phyloP scores from a whole-genome alignment of 2,329 filamentous ascomycete genomes.

The Fragosphaeria purpurea region DNA sequence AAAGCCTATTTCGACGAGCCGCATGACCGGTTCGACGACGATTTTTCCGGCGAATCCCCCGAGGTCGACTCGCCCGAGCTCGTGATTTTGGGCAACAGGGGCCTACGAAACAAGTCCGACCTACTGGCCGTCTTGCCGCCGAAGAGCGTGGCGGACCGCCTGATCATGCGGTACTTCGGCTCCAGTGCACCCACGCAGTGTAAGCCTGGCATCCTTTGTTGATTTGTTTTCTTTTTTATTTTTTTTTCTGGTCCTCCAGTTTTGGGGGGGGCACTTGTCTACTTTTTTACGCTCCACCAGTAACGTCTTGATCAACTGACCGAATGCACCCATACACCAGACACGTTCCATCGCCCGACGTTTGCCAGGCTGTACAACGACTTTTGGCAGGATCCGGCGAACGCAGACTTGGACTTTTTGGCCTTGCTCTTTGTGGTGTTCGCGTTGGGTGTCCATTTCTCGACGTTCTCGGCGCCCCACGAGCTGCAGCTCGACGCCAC shows the following conservation, averaged over 20 bases:
- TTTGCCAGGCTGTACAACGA: constrained; percentile 13
- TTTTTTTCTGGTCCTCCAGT: neutral
- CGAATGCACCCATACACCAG: constrained; percentile 19
- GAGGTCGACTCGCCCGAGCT: constrained; percentile 31
- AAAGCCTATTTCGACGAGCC: constrained; percentile 47
- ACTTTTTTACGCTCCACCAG: neutral
- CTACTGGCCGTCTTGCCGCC: constrained; percentile 39
- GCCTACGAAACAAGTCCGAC: constrained; percentile 32
- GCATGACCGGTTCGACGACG: constrained; percentile 24
- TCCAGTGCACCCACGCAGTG: constrained; percentile 42
- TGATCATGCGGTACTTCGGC: constrained; percentile 44
- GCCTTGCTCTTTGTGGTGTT: constrained; percentile 24
- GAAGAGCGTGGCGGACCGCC: constrained; percentile 34
- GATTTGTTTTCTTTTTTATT: neutral
- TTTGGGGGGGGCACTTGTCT: neutral
- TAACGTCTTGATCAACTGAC: too few relatives aligned
- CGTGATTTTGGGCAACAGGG: constrained; percentile 26
- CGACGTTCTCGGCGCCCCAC: constrained; percentile 31
- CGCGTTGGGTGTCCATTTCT: constrained; percentile 29
- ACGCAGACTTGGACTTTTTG: constrained; percentile 17
- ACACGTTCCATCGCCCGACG: constrained; percentile 41
- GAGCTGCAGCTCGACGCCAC: constrained; percentile 36
- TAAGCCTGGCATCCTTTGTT: constrained; percentile 19
- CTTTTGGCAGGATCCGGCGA: constrained; percentile 20
- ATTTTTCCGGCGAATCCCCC: constrained; percentile 22